Evolutionary conservation across 208 protist genomes (phyloP).

Genomic region (Balamuthia mandrillaris): DNA sequence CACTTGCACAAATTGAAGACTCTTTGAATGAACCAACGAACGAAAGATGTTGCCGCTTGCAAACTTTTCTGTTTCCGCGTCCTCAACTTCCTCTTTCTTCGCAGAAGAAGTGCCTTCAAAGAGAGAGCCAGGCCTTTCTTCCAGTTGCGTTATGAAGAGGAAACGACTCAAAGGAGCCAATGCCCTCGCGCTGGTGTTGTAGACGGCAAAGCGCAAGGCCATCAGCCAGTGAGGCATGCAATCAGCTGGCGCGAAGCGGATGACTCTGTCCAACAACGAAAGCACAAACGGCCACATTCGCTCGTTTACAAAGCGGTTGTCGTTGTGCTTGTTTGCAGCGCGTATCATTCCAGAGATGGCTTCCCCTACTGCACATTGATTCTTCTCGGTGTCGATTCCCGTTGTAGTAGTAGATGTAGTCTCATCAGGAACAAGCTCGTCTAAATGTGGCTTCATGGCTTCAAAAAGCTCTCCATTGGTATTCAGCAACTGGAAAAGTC

Average conservation of each 20-base stretch:
- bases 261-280: not conserved
- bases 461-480: not conserved
- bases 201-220: not conserved
- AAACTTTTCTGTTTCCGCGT: not conserved
- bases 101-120: no score
- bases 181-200: not conserved
- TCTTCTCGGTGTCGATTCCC: not conserved
- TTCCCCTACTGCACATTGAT: not conserved
- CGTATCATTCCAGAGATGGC: not conserved
- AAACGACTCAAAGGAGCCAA: not conserved
- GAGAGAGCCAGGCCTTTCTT: no score
- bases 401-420: not conserved
- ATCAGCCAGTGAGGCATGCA: not conserved
- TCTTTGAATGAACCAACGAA: not conserved
- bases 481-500: not conserved
- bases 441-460: no score
- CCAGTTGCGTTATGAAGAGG: no score
- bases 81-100: not conserved
- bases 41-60: not conserved
- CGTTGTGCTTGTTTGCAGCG: not conserved
- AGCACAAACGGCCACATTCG: not conserved
- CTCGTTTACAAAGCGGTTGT: not conserved
- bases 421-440: not conserved
- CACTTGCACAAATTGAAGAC: constrained; percentile 6
- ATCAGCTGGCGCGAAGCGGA: not conserved